These are phyloP conservation scores for Diaporthe citriasiana DNA, from an alignment of 2,329 filamentous ascomycete species.

Conservation along the genomic window DNA sequence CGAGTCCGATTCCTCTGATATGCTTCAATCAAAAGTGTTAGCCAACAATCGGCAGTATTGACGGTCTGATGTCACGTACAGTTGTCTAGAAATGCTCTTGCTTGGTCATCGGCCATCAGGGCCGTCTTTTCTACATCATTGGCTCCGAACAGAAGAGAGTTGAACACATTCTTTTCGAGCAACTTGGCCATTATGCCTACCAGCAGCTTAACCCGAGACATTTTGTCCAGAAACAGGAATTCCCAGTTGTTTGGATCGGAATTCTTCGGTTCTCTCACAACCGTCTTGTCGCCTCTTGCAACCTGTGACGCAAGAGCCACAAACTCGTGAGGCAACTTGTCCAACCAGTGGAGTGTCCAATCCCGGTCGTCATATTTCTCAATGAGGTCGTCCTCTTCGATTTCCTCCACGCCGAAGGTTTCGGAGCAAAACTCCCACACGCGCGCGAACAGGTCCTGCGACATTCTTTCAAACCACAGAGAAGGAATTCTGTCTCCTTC, in stretches of 20 bases:
- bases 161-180: constrained; percentile 56
- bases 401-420: constrained; percentile 29
- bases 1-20: constrained; percentile 54
- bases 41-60: neutral
- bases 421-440: constrained; percentile 40
- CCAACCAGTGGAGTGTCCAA: constrained; percentile 37
- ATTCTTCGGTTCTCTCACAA: neutral
- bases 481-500: constrained; percentile 37
- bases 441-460: constrained; percentile 35
- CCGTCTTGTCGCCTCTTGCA: constrained; percentile 39
- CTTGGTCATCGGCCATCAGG: constrained; percentile 45
- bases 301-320: constrained; percentile 37
- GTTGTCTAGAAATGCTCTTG: constrained; percentile 10
- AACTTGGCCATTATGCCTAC: constrained; percentile 55
- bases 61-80: constrained; percentile 27
- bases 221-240: constrained; percentile 34
- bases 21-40: constrained; percentile 47
- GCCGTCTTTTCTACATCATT: constrained; percentile 45
- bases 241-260: constrained; percentile 37
- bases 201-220: constrained; percentile 48
- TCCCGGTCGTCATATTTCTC: neutral
- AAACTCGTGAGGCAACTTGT: constrained; percentile 37
- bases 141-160: constrained; percentile 57
- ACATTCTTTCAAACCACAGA: constrained; percentile 41
- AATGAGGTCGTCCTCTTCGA: neutral